Evolutionary conservation across 148 eudicot genomes (phyloP), one percentile per base, ranked within the genome.

Genomic region (Limonium bicolor): DNA sequence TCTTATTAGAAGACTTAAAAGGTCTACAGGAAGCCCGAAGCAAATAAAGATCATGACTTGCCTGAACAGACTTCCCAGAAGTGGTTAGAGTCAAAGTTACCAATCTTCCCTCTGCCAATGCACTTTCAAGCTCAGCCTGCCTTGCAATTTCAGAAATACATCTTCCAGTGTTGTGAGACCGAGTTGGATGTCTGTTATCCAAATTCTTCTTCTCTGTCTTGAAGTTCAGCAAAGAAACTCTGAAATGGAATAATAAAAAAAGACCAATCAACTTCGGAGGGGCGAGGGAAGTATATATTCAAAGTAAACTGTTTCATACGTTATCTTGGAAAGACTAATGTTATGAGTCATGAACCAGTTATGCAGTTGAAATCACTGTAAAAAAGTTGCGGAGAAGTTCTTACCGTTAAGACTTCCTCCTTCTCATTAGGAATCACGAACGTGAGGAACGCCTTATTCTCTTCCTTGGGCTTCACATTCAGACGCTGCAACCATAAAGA

Each of bases 161-260:
- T 88, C 92, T 72, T 88, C 96, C n/a, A 88, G 74, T 34, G 92
- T 88, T 35, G 92, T 68, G 34, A 88, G 68, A 35, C 96, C 80
- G 3, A 88, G 72, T 65, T 88, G 96, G 53, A 87, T 72, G 60
- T 82, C 94, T 46, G 70, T 27, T 47, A 88, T 76, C 83, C 77
- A 11, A 80, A 77, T 60, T 83, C 80, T 26, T 44, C 58, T 19
- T 74, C 74, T 67, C 66, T 83, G 35, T 74, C 80, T 60, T 88
- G 76, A 24, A 88, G 78, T 63, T 83, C 94, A 36, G 67, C 61
- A 5, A 88, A 74, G 51, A 71, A 76, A 38, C 45, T 54, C 96
- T 86, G 60, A 15, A 19, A n/a, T n/a, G n/a, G 3, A 10, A 35
- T 11, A 45, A 48, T 8, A 14, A 18, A 53, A 16, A 43, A 16